Percentiles rank a stretch among this genome's conserved stretches.
Conservation (phyloP, 495 filamentous ascomycete species). For the Tuber brumale region DNA sequence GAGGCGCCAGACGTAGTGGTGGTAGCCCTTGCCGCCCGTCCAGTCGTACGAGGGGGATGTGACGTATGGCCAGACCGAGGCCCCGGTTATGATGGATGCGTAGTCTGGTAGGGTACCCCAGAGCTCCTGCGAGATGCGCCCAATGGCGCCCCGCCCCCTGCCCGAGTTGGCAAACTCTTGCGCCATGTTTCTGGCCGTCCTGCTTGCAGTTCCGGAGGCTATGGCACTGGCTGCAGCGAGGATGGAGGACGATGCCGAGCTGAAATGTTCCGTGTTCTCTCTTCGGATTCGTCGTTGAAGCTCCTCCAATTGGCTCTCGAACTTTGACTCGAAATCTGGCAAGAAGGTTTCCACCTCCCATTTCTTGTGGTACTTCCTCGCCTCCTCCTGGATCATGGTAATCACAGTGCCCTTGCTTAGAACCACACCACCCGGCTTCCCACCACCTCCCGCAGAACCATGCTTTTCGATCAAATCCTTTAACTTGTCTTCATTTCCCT, state of each 20-base stretch:
- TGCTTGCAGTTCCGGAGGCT: not conserved
- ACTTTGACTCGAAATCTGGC: constrained; percentile 18
- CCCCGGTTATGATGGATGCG: constrained; percentile 32
- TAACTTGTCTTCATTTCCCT: constrained; percentile 28
- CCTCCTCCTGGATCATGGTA: constrained; percentile 25
- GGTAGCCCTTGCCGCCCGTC: constrained; percentile 11
- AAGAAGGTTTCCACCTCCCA: constrained; percentile 18
- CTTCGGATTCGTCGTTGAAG: not conserved
- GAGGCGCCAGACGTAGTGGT: constrained; percentile 19
- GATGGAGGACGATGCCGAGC: constrained; percentile 7
- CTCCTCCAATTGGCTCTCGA: constrained; percentile 6
- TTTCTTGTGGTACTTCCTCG: constrained; percentile 15
- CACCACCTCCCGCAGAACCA: constrained; percentile 13
- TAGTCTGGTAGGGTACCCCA: constrained; percentile 30
- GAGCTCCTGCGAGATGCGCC: not conserved
- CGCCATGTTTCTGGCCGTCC: not conserved
- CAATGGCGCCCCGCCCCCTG: not conserved
- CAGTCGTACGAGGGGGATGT: constrained; percentile 38
- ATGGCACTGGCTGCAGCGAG: not conserved
- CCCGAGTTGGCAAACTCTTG: not conserved
- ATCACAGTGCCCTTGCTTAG: constrained; percentile 30
- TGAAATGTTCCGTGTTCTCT: constrained; percentile 10
- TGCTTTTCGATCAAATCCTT: constrained; percentile 29
- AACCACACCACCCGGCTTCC: constrained; percentile 15
- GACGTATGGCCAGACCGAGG: constrained; percentile 29